Base-by-base conservation (phyloP, 306 rosid genomes). In the Dryas alaskensis region DNA sequence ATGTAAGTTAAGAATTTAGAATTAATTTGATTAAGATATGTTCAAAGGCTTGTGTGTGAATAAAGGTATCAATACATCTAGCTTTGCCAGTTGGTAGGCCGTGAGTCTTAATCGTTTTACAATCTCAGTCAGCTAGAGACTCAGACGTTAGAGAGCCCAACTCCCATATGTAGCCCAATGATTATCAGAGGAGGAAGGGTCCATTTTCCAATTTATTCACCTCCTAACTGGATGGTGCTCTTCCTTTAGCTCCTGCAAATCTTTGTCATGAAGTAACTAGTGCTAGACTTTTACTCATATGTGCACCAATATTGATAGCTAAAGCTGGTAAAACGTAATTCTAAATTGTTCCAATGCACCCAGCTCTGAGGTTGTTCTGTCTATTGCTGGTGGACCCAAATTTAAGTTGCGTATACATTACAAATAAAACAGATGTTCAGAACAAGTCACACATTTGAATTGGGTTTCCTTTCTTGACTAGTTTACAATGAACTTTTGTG, bases 211-310 rank as follows among this genome's bases (percentile, higher is more conserved):
- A 19, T 59, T 39, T 44, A 10, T 57, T 19, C 44, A 13, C 37
- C 76, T 72, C 68, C 69, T 78, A 65, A 78, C 78, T 25, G 40
- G 69, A 72, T 72, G 74, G 77, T 78, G 69, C 63, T 72, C 58
- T 72, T 72, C 76, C 69, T 65, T 60, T 68, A 54, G 42, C 51
- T 54, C 49, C 63, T 51, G 45, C 40, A 52, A 63, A 71, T 50
- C 66, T 70, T 63, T 44, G 8, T 53, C 10, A 44, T 16, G 14
- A 78, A 62, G 72, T 53, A 27, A 70, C 40, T 42, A 7, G 22
- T n/a, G 31, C 31, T 27, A 27, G 31, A 27, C 31, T 27, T 3
- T 61, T 52, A 27, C 7, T 53, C 13, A 52, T 42, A 3, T 27
- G 14, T 6, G 37, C 60, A 47, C 42, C 60, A 40, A 39, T 14